Evolutionary conservation across 1,284 basidiomycete genomes (phyloP).

Genomic region (Anthracocystis walkeri): DNA sequence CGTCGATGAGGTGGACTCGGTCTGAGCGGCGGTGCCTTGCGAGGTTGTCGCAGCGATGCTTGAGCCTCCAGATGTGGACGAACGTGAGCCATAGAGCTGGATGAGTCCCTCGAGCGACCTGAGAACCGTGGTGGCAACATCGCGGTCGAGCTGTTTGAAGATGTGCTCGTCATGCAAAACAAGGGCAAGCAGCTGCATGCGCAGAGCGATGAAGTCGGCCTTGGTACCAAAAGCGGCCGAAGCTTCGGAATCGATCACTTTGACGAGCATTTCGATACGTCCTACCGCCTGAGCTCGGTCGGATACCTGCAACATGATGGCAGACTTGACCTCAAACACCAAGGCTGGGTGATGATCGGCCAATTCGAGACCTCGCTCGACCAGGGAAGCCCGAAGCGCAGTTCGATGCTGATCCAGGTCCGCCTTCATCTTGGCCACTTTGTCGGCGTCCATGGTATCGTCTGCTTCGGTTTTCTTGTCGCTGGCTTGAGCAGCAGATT

Average conservation of each 20-base stretch:
- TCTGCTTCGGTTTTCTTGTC: constrained; percentile 10
- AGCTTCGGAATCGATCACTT: constrained; percentile 34
- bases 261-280: constrained; percentile 43
- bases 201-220: constrained; percentile 74
- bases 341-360: constrained; percentile 88
- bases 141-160: constrained; percentile 76
- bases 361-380: constrained; percentile 74
- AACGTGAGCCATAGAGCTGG: constrained; percentile 26
- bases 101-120: constrained; percentile 36
- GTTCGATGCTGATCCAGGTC: constrained; percentile 64
- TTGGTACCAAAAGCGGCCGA: constrained; percentile 32
- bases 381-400: constrained; percentile 70
- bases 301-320: constrained; percentile 55
- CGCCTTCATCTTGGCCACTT: constrained; percentile 33
- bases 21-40: not conserved
- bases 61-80: constrained; percentile 47
- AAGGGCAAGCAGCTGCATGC: constrained; percentile 86
- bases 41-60: not conserved
- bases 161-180: constrained; percentile 78
- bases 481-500: not conserved
- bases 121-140: constrained; percentile 66
- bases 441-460: constrained; percentile 43
- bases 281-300: constrained; percentile 26
- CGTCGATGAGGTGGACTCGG: not conserved
- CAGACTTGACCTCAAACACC: constrained; percentile 81